A percentile compares a stretch with the other conserved stretches of the same genome.
Evolutionary conservation across 495 filamentous ascomycete species (phyloP).

Genomic region (Lasiosphaeriaceae sp.): DNA sequence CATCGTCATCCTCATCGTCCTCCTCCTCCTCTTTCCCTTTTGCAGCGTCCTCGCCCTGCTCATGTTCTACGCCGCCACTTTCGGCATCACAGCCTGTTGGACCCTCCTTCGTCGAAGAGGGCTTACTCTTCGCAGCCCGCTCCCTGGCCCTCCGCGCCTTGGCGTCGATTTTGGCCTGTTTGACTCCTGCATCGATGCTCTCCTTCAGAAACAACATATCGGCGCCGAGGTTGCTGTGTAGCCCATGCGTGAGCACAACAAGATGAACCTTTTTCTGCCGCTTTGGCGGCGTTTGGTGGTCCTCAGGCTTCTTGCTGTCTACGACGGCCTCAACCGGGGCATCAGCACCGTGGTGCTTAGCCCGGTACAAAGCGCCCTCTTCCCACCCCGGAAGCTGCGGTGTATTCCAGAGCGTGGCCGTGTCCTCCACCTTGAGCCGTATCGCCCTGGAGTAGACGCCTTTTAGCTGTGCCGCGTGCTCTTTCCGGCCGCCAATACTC

Average conservation of each 20-base stretch:
- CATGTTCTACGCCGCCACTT: neutral
- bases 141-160: conserved; percentile 52
- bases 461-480: conserved; percentile 48
- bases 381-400: conserved; percentile 70
- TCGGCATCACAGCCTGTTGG: conserved; percentile 7
- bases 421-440: conserved; percentile 77
- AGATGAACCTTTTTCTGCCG: conserved; percentile 77
- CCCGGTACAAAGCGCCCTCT: conserved; percentile 32
- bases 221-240: conserved; percentile 94
- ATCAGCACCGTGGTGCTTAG: conserved; percentile 24
- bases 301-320: conserved; percentile 5
- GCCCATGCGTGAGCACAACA: conserved; percentile 87
- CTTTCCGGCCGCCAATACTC: conserved; percentile 42
- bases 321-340: conserved; percentile 13
- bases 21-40: conserved; percentile 16
- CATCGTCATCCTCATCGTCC: conserved; percentile 52
- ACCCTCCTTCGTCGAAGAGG: conserved; percentile 52
- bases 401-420: conserved; percentile 82
- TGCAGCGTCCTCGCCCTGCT: conserved; percentile 11
- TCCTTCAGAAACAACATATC: conserved; percentile 98
- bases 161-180: conserved; percentile 59
- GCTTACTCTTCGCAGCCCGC: conserved; percentile 22
- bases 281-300: conserved; percentile 13
- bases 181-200: conserved; percentile 81
- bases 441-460: conserved; percentile 80